Evolutionary conservation across 169 alveolate species (phyloP).

Genomic region (Cryptosporidium parvum): DNA sequence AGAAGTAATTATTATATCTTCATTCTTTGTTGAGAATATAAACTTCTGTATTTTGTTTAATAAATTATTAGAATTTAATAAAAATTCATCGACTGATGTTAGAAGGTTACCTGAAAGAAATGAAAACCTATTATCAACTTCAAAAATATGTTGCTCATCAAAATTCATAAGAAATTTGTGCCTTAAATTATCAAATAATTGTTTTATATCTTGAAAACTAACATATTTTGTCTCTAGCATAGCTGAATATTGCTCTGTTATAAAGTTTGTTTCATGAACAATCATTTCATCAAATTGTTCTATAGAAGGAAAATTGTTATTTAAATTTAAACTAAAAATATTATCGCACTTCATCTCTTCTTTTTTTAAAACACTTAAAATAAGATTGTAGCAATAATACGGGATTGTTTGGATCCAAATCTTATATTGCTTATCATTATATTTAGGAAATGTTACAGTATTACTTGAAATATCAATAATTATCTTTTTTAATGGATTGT

Average conservation of each 20-base stretch:
- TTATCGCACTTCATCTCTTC: conserved; percentile 8
- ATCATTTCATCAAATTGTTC: conserved; percentile 60
- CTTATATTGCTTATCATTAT: conserved; percentile 34
- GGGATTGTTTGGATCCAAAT: conserved; percentile 58
- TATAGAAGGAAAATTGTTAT: conserved; percentile 34
- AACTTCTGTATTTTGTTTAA: neutral
- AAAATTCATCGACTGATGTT: neutral
- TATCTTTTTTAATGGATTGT: conserved; percentile 8
- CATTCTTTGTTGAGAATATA: neutral
- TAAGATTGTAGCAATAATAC: conserved; percentile 27
- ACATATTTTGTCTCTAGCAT: neutral
- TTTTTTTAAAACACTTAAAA: conserved; percentile 1
- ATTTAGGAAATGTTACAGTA: conserved; percentile 13
- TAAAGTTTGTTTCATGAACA: neutral
- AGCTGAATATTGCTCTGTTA: neutral
- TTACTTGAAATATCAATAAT: neutral
- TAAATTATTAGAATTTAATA: neutral
- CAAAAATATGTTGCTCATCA: neutral
- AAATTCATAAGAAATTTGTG: neutral
- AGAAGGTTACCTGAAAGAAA: neutral
- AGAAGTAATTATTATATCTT: neutral
- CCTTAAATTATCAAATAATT: neutral
- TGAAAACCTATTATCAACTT: neutral
- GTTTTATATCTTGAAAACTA: neutral
- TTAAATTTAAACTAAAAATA: conserved; percentile 7